Evolutionary conservation across 1,284 basidiomycete genomes (phyloP).

Genomic region (Microbotryum silenes-acaulis): DNA sequence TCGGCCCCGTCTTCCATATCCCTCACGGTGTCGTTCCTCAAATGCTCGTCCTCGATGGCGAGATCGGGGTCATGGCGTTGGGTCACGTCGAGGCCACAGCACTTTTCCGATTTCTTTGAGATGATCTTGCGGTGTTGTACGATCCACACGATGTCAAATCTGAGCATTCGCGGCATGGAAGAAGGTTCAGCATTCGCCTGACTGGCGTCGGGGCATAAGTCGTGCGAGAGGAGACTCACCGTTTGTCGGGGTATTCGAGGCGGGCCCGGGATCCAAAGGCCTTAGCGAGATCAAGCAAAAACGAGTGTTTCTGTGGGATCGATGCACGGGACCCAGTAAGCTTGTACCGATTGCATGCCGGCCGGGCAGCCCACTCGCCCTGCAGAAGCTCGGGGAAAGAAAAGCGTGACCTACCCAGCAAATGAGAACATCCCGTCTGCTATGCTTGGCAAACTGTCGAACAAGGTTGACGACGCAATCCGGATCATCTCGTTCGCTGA

Average conservation of each 20-base stretch:
- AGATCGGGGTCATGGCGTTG: conserved; percentile 17
- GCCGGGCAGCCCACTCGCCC: neutral
- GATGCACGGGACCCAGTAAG: no score
- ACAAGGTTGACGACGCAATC: conserved; percentile 35
- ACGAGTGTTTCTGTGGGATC: conserved; percentile 29
- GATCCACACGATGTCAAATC: conserved; percentile 34
- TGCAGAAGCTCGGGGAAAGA: neutral
- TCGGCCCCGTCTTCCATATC: neutral
- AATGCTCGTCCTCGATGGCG: neutral
- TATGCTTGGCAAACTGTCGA: conserved; percentile 26
- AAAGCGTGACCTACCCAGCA: conserved; percentile 33
- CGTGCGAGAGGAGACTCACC: conserved; percentile 11
- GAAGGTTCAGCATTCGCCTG: neutral
- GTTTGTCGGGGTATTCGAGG: conserved; percentile 30
- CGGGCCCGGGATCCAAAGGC: conserved; percentile 32
- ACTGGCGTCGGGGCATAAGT: neutral
- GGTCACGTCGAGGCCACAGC: conserved; percentile 28
- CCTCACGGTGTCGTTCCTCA: neutral
- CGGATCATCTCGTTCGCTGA: conserved; percentile 36
- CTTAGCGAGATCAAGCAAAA: conserved; percentile 34
- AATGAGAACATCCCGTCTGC: conserved; percentile 32
- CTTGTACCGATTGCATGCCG: neutral
- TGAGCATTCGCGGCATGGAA: neutral
- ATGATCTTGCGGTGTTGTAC: conserved; percentile 26
- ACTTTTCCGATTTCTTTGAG: conserved; percentile 32